A percentile compares a stretch with the other conserved stretches of the same genome.
Conservation (phyloP, 805 yeast genomes). For the Tetrapisispora phaffii region DNA sequence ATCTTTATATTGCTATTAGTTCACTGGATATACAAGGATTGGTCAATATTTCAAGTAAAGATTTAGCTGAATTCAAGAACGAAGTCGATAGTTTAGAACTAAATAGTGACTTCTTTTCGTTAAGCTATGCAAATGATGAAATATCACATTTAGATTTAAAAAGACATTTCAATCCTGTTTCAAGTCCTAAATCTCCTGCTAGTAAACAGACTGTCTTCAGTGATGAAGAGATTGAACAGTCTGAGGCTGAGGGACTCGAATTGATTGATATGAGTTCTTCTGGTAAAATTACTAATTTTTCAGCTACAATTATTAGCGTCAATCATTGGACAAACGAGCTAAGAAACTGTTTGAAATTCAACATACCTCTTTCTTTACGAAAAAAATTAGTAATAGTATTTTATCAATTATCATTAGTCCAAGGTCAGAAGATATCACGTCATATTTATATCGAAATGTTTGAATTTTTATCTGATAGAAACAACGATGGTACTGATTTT, state of each 20-base stretch:
- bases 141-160: constrained; percentile 26
- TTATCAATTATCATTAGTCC: constrained; percentile 58
- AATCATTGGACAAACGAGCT: constrained; percentile 84
- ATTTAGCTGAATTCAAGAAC: constrained; percentile 39
- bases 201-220: constrained; percentile 24
- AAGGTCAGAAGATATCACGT: constrained; percentile 59
- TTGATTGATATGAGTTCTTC: constrained; percentile 31
- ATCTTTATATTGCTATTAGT: constrained; percentile 66
- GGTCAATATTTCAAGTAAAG: constrained; percentile 56
- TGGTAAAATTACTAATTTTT: constrained; percentile 51
- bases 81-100: constrained; percentile 39
- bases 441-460: constrained; percentile 55
- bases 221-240: constrained; percentile 32
- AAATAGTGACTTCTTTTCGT: constrained; percentile 41
- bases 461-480: constrained; percentile 40
- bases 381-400: constrained; percentile 56
- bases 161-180: not conserved
- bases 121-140: constrained; percentile 26
- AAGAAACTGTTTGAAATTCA: constrained; percentile 62
- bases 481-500: constrained; percentile 28
- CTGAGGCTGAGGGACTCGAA: constrained; percentile 28
- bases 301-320: constrained; percentile 66
- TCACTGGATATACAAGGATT: constrained; percentile 68
- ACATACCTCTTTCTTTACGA: constrained; percentile 60
- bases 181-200: not conserved